phyloP scores from a whole-genome alignment of 352 stramenopile species.

The Phytophthora lateralis region DNA sequence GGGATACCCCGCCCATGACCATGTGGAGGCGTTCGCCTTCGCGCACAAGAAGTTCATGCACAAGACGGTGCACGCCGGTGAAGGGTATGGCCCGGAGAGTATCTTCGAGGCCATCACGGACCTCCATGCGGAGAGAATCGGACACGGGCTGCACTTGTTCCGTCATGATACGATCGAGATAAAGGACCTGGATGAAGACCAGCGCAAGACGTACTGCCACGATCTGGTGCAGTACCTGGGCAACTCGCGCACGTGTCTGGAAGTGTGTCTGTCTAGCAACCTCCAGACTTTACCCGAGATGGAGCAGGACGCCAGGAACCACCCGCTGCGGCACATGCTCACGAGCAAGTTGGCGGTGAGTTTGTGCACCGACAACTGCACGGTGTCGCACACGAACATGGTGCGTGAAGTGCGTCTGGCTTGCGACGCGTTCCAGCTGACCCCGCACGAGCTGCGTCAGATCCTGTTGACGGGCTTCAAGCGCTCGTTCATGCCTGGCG shows the following conservation, averaged over 20 bases:
- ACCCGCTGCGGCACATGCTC: slow-evolving; percentile 85
- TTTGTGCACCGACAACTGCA: slow-evolving; percentile 90
- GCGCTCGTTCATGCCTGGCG: slow-evolving; percentile 82
- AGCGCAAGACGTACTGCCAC: slow-evolving; percentile 73
- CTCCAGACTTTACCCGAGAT: slow-evolving; percentile 86
- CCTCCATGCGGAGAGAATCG: slow-evolving; percentile 85
- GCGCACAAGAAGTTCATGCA: slow-evolving; percentile 90
- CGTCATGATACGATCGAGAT: slow-evolving; percentile 75
- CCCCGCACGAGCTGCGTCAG: slow-evolving; percentile 68
- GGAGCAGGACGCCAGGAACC: slow-evolving; percentile 66
- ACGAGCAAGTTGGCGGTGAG: slow-evolving; percentile 81
- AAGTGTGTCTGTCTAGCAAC: slow-evolving; percentile 90
- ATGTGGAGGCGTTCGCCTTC: slow-evolving; percentile 83
- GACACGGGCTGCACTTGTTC: slow-evolving; percentile 87
- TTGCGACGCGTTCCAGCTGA: slow-evolving; percentile 80
- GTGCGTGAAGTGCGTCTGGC: slow-evolving; percentile 81
- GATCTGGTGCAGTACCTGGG: slow-evolving; percentile 86
- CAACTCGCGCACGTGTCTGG: slow-evolving; percentile 80
- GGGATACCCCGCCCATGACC: slow-evolving; percentile 80
- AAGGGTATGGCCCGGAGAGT: slow-evolving; percentile 87
- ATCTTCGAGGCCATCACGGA: slow-evolving; percentile 90
- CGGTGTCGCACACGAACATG: slow-evolving; percentile 88
- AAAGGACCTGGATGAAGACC: slow-evolving; percentile 41
- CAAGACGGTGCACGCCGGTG: slow-evolving; percentile 89
- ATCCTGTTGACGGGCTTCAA: slow-evolving; percentile 89